phyloP scores from a whole-genome alignment of 2,329 filamentous ascomycete species.

The Aspergillus latus region DNA sequence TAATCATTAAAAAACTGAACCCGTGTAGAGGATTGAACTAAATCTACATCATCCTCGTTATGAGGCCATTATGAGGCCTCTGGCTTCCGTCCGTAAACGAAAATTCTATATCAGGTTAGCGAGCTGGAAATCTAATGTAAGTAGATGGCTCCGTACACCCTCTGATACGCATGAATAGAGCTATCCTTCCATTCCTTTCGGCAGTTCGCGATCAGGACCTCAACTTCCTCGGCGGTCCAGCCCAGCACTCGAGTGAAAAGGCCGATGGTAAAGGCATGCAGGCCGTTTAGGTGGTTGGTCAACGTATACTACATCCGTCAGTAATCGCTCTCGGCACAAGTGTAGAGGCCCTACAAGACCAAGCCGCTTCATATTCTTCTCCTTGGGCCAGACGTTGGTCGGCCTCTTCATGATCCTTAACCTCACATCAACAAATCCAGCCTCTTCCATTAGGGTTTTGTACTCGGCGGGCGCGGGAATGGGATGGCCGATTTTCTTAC shows the following conservation, averaged over 20 bases:
- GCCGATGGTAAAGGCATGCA: conserved; percentile 1
- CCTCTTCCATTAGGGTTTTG: conserved; percentile 2
- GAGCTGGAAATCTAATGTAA: neutral
- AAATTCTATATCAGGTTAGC: neutral
- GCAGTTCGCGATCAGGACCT: neutral
- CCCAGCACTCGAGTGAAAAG: neutral
- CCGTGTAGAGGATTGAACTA: too few relatives aligned
- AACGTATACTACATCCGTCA: neutral
- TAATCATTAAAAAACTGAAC: too few relatives aligned
- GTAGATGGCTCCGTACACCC: neutral
- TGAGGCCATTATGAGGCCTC: neutral
- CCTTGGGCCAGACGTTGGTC: conserved; percentile 1
- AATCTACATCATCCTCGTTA: too few relatives aligned
- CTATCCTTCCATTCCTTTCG: conserved; percentile 2
- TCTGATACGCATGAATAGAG: conserved; percentile 2
- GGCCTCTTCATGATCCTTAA: neutral
- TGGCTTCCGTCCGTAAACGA: conserved; percentile 1
- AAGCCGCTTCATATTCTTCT: neutral
- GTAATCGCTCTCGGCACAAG: neutral
- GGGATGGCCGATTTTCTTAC: neutral
- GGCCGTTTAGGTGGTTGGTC: conserved; percentile 1
- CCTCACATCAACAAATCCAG: conserved; percentile 1
- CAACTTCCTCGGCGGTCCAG: neutral
- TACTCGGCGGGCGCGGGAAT: neutral
- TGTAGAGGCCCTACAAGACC: neutral